Conservation (phyloP, 331 rosid genomes). For the Dryas integrifolia region DNA sequence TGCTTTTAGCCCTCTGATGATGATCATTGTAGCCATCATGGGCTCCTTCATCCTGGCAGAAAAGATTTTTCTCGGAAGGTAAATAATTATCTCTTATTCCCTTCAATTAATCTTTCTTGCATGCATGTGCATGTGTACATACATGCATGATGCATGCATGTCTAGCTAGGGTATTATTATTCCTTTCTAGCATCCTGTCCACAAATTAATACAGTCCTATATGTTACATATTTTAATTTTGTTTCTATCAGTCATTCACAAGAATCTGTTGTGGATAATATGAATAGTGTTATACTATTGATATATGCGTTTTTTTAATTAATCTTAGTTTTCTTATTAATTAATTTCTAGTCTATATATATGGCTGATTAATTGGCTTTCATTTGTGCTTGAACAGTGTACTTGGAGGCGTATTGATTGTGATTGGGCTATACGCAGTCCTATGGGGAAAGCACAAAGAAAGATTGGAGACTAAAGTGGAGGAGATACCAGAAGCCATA, state of each 20-base stretch:
- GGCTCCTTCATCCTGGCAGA: slow-evolving; percentile 73
- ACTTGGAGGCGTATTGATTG: slow-evolving; percentile 67
- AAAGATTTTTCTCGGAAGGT: slow-evolving; percentile 82
- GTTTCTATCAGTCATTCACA: too few relatives aligned
- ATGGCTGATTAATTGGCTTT: neutral
- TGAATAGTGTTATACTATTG: too few relatives aligned
- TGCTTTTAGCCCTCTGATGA: slow-evolving; percentile 91
- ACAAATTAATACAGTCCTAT: too few relatives aligned
- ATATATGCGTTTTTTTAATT: too few relatives aligned
- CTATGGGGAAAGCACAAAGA: slow-evolving; percentile 96
- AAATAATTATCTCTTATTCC: slow-evolving; percentile 13
- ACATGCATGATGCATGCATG: neutral
- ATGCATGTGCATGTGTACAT: neutral
- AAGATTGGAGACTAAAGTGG: slow-evolving; percentile 37
- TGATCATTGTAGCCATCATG: slow-evolving; percentile 87
- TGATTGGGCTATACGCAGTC: slow-evolving; percentile 70
- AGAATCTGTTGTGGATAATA: too few relatives aligned
- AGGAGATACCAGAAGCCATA: slow-evolving; percentile 48
- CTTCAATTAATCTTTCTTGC: neutral
- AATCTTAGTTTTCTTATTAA: too few relatives aligned
- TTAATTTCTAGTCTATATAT: too few relatives aligned
- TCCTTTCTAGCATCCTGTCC: too few relatives aligned
- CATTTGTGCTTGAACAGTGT: slow-evolving; percentile 48
- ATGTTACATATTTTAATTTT: too few relatives aligned
- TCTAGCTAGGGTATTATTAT: neutral